Percentiles rank a stretch among this genome's conserved stretches.
These are phyloP conservation scores for Acer negundo DNA, from an alignment of 345 rosid genomes.

Conservation along the genomic window DNA sequence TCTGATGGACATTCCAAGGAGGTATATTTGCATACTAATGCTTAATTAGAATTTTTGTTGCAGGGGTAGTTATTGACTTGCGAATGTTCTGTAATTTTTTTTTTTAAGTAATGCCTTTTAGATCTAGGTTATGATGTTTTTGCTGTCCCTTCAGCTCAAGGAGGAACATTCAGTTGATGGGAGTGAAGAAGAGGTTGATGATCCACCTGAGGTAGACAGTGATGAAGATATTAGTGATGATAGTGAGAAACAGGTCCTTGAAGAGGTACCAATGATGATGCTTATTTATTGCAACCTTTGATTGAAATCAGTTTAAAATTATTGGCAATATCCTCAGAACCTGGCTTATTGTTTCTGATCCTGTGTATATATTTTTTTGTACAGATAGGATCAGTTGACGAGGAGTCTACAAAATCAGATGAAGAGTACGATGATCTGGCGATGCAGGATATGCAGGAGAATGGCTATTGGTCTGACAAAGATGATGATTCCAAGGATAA, in stretches of 20 bases:
- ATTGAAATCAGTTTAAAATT: neutral
- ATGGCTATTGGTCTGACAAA: conserved; percentile 64
- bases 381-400: conserved; percentile 98
- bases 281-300: neutral
- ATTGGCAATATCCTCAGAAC: neutral
- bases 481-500: conserved; percentile 51
- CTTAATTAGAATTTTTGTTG: neutral
- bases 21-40: conserved; percentile 42
- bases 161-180: conserved; percentile 92
- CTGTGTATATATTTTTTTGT: neutral
- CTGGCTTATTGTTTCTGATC: too few species aligned
- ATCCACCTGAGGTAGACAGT: conserved; percentile 75
- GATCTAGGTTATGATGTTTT: conserved; percentile 10
- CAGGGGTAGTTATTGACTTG: neutral
- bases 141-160: conserved; percentile 55
- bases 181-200: conserved; percentile 96
- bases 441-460: conserved; percentile 65
- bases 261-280: conserved; percentile 53
- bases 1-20: conserved; percentile 90
- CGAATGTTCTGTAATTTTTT: neutral
- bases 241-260: conserved; percentile 52
- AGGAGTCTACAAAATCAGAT: conserved; percentile 89
- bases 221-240: conserved; percentile 86
- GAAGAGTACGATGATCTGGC: conserved; percentile 98
- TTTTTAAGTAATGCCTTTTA: neutral